Conservation (phyloP, 1,139 yeast genomes). For the Sugiyamaella novakii region DNA sequence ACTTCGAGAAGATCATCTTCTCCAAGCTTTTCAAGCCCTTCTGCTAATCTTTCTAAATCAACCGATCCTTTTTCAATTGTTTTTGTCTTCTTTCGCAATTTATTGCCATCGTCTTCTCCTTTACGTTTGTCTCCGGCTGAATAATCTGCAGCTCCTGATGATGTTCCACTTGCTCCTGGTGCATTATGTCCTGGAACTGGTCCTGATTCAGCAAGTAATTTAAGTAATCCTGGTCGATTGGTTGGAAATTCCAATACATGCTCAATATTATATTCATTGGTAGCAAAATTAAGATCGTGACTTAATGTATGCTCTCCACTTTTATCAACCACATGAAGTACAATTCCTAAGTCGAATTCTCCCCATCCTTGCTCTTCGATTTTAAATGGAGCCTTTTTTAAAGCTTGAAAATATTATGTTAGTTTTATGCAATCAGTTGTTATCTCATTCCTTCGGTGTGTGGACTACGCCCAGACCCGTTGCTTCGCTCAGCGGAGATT, state of each 20-base stretch:
- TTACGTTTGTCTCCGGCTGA: constrained; percentile 48
- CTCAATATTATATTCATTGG: constrained; percentile 75
- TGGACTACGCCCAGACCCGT: background rate
- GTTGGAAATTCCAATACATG: constrained; percentile 77
- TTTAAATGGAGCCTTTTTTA: constrained; percentile 84
- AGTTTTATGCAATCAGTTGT: background rate
- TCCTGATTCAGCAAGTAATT: constrained; percentile 78
- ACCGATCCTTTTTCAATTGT: constrained; percentile 60
- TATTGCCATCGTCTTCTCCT: constrained; percentile 40
- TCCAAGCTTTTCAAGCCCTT: constrained; percentile 79
- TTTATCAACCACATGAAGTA: constrained; percentile 76
- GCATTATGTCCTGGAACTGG: constrained; percentile 59
- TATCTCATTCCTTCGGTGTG: background rate
- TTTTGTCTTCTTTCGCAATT: constrained; percentile 55
- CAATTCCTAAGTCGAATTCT: constrained; percentile 86
- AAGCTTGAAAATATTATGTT: constrained; percentile 39
- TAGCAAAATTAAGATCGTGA: constrained; percentile 86
- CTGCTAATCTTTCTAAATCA: constrained; percentile 88
- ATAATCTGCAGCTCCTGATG: constrained; percentile 32
- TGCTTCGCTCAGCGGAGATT: background rate
- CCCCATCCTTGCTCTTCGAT: constrained; percentile 99
- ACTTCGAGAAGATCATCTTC: constrained; percentile 94
- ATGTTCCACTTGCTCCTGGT: constrained; percentile 37
- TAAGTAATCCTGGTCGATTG: constrained; percentile 70
- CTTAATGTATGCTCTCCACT: constrained; percentile 83